Percentiles rank a stretch among this genome's conserved stretches.
Conservation (phyloP, 306 rosid species). For the Hippophae gyantsensis region DNA sequence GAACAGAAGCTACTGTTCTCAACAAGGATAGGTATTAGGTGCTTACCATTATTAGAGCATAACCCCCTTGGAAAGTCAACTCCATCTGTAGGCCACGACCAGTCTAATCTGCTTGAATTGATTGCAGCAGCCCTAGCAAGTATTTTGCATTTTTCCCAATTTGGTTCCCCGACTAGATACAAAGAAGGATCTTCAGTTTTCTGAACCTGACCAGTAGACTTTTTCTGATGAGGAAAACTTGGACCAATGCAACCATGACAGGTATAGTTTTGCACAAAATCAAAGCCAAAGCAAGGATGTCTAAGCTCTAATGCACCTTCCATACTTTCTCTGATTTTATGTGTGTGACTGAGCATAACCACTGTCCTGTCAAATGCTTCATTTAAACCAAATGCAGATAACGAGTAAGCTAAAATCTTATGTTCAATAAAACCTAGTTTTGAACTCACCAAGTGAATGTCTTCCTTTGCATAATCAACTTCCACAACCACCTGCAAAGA, state of each 20-base stretch:
- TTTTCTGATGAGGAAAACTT: conserved; percentile 18
- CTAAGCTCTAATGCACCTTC: conserved; percentile 27
- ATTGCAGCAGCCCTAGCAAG: conserved; percentile 61
- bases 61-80: conserved; percentile 23
- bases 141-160: conserved; percentile 60
- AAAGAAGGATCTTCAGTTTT: conserved; percentile 29
- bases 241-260: conserved; percentile 41
- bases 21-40: neutral
- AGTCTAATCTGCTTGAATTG: conserved; percentile 38
- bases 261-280: conserved; percentile 42
- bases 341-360: conserved; percentile 34
- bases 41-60: conserved; percentile 31
- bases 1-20: neutral
- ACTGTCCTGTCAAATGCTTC: conserved; percentile 78
- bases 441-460: conserved; percentile 33
- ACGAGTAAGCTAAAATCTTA: conserved; percentile 39
- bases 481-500: conserved; percentile 72
- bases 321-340: conserved; percentile 15
- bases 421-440: conserved; percentile 39
- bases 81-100: conserved; percentile 24
- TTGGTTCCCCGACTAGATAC: conserved; percentile 47
- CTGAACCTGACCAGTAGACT: conserved; percentile 16
- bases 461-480: conserved; percentile 31
- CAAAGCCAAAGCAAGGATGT: conserved; percentile 59
- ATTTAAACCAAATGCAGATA: conserved; percentile 66